A percentile compares a stretch with the other conserved stretches of the same genome.
Evolutionary conservation across 2,329 filamentous ascomycete species (phyloP).

Genomic region (Aspergillus sp.): DNA sequence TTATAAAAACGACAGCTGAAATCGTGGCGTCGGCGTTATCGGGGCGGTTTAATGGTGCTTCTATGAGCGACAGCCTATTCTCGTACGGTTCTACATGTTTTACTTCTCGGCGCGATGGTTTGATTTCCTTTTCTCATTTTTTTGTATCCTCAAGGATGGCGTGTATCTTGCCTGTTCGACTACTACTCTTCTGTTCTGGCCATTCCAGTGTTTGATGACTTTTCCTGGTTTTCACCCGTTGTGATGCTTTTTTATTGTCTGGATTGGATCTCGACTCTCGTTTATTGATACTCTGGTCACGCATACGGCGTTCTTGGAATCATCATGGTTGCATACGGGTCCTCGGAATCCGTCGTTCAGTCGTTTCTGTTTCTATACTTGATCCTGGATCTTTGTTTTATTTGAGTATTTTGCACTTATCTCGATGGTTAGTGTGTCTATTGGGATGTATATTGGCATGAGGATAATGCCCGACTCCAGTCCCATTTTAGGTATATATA

Average conservation of each 20-base stretch:
- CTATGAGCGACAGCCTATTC: slow-evolving; percentile 24
- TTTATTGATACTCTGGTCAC: neutral
- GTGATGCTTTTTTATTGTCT: neutral
- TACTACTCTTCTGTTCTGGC: slow-evolving; percentile 7
- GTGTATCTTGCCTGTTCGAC: slow-evolving; percentile 14
- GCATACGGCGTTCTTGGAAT: neutral
- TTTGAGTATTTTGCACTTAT: neutral
- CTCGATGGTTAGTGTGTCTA: neutral
- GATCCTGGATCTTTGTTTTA: neutral
- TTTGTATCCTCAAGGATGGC: slow-evolving; percentile 6
- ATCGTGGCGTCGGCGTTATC: slow-evolving; percentile 22
- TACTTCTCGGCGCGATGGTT: slow-evolving; percentile 14
- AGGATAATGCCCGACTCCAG: neutral
- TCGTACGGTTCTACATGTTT: slow-evolving; percentile 13
- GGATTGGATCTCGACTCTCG: neutral
- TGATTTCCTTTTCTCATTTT: slow-evolving; percentile 1
- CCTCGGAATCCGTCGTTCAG: neutral
- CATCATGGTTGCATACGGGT: slow-evolving; percentile 1
- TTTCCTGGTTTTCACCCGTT: neutral
- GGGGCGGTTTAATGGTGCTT: slow-evolving; percentile 11
- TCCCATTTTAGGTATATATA: neutral
- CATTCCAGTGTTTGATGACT: slow-evolving; percentile 6
- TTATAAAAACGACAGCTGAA: neutral
- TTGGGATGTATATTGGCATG: neutral
- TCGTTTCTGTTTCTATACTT: neutral